Evolutionary conservation across 2,329 filamentous ascomycete species (phyloP).

Genomic region (Allantophomopsis cytisporea): DNA sequence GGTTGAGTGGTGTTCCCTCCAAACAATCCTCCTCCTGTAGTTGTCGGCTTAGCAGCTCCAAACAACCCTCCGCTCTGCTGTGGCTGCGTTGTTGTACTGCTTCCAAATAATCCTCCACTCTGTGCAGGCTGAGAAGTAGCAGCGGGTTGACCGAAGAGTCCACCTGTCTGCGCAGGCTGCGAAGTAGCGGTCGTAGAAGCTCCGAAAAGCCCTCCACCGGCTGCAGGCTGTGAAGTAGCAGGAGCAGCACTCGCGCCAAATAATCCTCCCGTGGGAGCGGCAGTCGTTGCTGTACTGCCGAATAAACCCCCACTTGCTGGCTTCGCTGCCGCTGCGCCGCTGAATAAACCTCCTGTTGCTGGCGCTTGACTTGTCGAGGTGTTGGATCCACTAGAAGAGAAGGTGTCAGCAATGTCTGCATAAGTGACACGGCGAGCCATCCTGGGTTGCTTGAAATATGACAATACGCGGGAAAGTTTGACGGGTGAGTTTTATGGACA

Average conservation of each 20-base stretch:
- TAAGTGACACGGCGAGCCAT: not conserved
- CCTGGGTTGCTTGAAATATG: not conserved
- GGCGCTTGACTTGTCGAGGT: slow-evolving; percentile 8
- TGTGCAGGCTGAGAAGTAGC: slow-evolving; percentile 13
- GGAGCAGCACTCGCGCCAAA: slow-evolving; percentile 15
- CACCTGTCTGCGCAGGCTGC: slow-evolving; percentile 9
- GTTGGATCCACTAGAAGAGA: slow-evolving; percentile 13
- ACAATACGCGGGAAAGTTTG: not conserved
- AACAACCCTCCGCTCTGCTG: slow-evolving; percentile 16
- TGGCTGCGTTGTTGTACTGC: slow-evolving; percentile 11
- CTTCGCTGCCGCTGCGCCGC: slow-evolving; percentile 11
- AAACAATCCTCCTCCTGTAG: slow-evolving; percentile 14
- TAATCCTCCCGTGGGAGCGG: slow-evolving; percentile 9
- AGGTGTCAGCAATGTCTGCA: not conserved
- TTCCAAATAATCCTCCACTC: slow-evolving; percentile 15
- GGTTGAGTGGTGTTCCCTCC: slow-evolving; percentile 8
- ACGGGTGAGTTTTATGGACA: too few species aligned
- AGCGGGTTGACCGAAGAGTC: slow-evolving; percentile 17
- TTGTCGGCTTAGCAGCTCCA: slow-evolving; percentile 4
- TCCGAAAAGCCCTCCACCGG: slow-evolving; percentile 14
- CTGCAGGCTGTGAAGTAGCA: slow-evolving; percentile 8
- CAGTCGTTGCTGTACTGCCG: slow-evolving; percentile 8
- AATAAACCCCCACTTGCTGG: slow-evolving; percentile 9
- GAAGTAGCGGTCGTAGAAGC: slow-evolving; percentile 4
- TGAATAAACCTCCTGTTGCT: slow-evolving; percentile 17